Evolutionary conservation across 2,329 filamentous ascomycete genomes (phyloP), one percentile per base, ranked within the genome.

Genomic region (Phyllosticta citribraziliensis): DNA sequence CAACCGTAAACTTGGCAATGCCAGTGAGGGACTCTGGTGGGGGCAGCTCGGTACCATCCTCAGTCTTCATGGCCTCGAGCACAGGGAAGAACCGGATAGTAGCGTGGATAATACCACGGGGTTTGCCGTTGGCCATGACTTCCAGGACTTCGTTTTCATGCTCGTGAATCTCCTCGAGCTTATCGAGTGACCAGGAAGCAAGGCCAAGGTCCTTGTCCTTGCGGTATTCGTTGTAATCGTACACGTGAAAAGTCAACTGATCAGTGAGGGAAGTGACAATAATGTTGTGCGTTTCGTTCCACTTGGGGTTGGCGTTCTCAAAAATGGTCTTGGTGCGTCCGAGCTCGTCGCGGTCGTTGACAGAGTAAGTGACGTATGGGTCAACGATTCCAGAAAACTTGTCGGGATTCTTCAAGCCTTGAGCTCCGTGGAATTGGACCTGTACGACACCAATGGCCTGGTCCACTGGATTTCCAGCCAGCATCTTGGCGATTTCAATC

Each of bases 51-150:
- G 85, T 91, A 58, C 93, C 93, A 64, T 94, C 89, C 20, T 86
- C 83, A 12, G 88, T 78, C 68, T 85, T 88, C 60, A 80, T 79
- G 10, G 85, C 81, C 70, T 91, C 85, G 11, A 97, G 78, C 17
- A 99, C 90, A 0, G 94, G 94, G 84, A 97, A 99, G 81, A 97
- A 99, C 60, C 90, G 88, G 65, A 99, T 78, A 71, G 97, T 94
- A 60, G 85, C 86, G 60, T 87, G 84, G 12, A 99, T 72, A 6
- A 89, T 78, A 73, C 94, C 94, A 57, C 92, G 88, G 25, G 88
- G 79, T 72, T 95, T 91, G 65, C 93, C 94, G 67, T 89, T 91
- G 25, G 87, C 84, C 70, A 90, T 84, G 59, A 99, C 84, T 69
- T 96, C 93, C 2, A 99, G 78, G 9, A 87, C 84, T 68, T 96